A percentile compares a stretch with the other conserved stretches of the same genome.
These are phyloP conservation scores for Russula vinacea DNA, from an alignment of 768 basidiomycete species.

Conservation along the genomic window DNA sequence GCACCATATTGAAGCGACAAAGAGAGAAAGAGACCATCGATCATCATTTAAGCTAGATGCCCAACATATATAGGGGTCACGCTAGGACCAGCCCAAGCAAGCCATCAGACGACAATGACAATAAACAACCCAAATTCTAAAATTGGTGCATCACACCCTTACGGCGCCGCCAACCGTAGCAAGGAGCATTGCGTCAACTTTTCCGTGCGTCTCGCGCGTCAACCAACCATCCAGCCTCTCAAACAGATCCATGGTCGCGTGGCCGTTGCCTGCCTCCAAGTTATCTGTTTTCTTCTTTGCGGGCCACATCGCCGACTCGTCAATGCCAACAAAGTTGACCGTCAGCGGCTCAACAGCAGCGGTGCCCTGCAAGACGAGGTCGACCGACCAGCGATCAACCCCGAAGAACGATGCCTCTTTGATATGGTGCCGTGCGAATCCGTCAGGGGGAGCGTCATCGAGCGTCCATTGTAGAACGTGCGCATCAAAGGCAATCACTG, in stretches of 20 bases:
- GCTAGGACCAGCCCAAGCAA: neutral
- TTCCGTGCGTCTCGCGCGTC: constrained; percentile 55
- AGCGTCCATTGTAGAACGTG: constrained; percentile 84
- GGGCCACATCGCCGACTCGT: constrained; percentile 84
- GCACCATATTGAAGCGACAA: neutral
- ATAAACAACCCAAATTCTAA: neutral
- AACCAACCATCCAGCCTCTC: constrained; percentile 74
- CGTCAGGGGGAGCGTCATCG: constrained; percentile 72
- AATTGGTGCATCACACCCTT: constrained; percentile 36
- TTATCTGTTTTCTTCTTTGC: constrained; percentile 41
- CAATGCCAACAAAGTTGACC: constrained; percentile 78
- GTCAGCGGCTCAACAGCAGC: constrained; percentile 17
- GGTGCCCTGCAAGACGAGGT: constrained; percentile 57
- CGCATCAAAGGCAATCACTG: constrained; percentile 87
- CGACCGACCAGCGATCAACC: constrained; percentile 65
- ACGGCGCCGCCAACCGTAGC: constrained; percentile 67
- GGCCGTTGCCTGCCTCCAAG: constrained; percentile 13
- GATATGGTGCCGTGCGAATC: constrained; percentile 78
- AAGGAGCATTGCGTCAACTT: constrained; percentile 64
- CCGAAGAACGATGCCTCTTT: constrained; percentile 90
- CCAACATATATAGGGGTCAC: neutral
- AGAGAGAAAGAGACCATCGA: neutral
- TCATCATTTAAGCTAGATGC: neutral
- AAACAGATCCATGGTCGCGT: constrained; percentile 69
- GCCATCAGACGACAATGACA: neutral